Conservation (phyloP, 2,329 filamentous ascomycete species). For the Elsinoe ampelina region DNA sequence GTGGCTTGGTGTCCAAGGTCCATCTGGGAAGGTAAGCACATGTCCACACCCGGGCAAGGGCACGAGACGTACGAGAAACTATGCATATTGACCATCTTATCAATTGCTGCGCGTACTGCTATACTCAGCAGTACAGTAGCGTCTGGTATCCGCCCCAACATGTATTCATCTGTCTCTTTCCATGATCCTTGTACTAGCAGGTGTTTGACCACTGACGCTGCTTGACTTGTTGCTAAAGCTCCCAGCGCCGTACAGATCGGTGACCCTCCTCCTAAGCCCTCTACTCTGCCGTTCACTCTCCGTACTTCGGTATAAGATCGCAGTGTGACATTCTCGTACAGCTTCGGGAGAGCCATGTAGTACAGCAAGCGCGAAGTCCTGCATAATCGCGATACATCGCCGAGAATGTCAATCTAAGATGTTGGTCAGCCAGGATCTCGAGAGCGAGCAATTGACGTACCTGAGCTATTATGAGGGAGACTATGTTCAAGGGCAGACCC, state of each 20-base stretch:
- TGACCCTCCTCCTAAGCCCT: conserved; percentile 53
- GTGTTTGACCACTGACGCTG: conserved; percentile 43
- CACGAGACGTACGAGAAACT: conserved; percentile 40
- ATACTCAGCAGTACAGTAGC: conserved; percentile 56
- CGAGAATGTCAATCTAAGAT: conserved; percentile 46
- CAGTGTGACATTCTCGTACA: conserved; percentile 49
- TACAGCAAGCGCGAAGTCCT: conserved; percentile 53
- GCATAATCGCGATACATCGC: conserved; percentile 50
- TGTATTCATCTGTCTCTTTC: conserved; percentile 50
- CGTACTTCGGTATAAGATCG: conserved; percentile 51
- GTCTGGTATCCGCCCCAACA: conserved; percentile 52
- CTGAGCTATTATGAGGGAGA: conserved; percentile 48
- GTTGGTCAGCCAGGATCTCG: not conserved
- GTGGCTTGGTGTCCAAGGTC: conserved; percentile 52
- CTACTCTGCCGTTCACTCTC: conserved; percentile 47
- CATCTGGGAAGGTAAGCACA: conserved; percentile 34
- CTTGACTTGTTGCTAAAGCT: conserved; percentile 48
- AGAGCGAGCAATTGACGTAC: conserved; percentile 29
- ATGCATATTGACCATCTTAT: conserved; percentile 48
- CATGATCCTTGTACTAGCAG: conserved; percentile 48
- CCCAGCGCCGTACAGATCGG: conserved; percentile 56
- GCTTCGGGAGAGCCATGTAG: conserved; percentile 54
- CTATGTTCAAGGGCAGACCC: conserved; percentile 48
- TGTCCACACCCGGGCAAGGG: not conserved
- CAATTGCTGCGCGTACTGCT: conserved; percentile 48